Evolutionary conservation across 2,329 filamentous ascomycete species (phyloP), one percentile per base, ranked within the genome.

Genomic region (Ciborinia camelliae): DNA sequence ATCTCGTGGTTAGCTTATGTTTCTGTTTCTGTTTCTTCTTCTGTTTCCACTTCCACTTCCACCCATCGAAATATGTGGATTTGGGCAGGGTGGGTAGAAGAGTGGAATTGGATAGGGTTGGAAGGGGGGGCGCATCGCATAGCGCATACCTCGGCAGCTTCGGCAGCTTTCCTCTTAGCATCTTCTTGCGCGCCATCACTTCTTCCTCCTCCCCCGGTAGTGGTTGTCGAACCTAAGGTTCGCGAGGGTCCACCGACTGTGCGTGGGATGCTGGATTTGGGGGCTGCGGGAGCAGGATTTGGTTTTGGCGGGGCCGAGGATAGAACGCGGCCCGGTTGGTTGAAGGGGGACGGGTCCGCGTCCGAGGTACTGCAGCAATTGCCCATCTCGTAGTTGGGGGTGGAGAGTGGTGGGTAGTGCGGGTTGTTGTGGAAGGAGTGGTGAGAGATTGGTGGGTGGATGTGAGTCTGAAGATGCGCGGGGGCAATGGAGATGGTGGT

Each of bases 341-440:
- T 79, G 79, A 92, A 95, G 76, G 85, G 81, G 71, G 90, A 86
- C 68, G 84, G 79, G 39, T 85, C 79, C 68, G 84, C 79, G 39
- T 85, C 79, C 65, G 81, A 83, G 75, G 91, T 92, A 75, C 91
- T 90, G 80, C 91, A 97, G 78, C 92, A 83, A 76, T 92, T 94
- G 66, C 93, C 93, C 93, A 97, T 43, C 43, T 55, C 3, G 12
- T 20, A 26, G 48, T 30, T 28, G 20, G 51, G 39, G 37, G 12
- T 54, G 26, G n/a, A 23, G 35, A 45, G 50, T 32, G 28, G 48
- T 26, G 37, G 37, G 55, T 37, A 55, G 59, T 63, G 58, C 64
- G 18, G 6, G 26, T 48, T 10, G 10, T 67, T 60, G 52, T 30
- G 48, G 41, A 51, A 48, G 51, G 63, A 18, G n/a, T 37, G 54